Evolutionary conservation across 352 stramenopile genomes (phyloP), one percentile per base, ranked within the genome.

Genomic region (Phytophthora ramorum): DNA sequence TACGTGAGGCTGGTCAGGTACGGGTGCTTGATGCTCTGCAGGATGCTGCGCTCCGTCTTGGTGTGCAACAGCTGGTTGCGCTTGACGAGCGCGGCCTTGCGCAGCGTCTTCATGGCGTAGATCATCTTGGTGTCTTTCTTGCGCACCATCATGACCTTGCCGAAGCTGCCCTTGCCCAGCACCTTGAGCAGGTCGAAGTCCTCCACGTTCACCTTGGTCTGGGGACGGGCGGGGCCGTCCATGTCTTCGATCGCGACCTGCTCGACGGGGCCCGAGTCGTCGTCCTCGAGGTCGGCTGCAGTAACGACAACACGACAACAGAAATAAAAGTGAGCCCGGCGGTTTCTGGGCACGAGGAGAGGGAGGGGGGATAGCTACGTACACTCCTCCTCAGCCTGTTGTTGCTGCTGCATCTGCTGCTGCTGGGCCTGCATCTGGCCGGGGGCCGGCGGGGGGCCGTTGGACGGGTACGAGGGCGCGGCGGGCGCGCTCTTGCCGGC

Each of bases 91-190:
- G 87, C 81, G 4, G 85, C 84, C 79, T 98, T 98, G 69, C 92
- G 87, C 60, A 98, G 76, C 46, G 93, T 98, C 80, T 98, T 98
- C 87, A 98, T 97, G 41, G 96, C 96, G 74, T 97, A 98, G 71
- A 98, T 94, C 74, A 96, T 95, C 58, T 92, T 85, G 26, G 87
- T 96, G 71, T 97, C 92, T 63, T 98, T 98, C 81, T 97, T 97
- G 60, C 88, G 83, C 54, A 98, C 93, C 86, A 98, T 96, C 86
- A 98, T 97, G 54, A 98, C 96, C 87, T 98, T 98, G 62, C 96
- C 96, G 66, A 98, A 98, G 43, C 81, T 96, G 50, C 96, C 96
- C 78, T 98, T 98, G 62, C 96, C 96, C 45, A 98, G 82, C 59
- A 98, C 94, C 74, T 97, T 97, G 60, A 97, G 83, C 70, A 97